Conservation (phyloP, 164 flowering plant species). For the Malania oleifera region DNA sequence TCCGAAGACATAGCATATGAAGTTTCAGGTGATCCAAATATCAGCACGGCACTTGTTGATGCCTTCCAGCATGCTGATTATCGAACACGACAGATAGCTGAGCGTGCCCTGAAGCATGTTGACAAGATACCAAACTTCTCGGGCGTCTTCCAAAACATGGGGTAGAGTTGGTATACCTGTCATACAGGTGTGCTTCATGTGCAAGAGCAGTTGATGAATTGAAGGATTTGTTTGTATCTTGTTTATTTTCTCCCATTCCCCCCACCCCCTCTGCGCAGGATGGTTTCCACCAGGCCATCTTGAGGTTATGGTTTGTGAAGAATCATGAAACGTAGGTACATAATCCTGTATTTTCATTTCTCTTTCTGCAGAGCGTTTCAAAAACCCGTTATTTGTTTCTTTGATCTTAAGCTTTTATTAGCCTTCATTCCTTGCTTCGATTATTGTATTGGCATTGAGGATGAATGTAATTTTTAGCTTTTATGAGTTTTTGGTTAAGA, state of each 20-base stretch:
- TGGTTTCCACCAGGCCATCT: slow-evolving; percentile 1
- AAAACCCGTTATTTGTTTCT: slow-evolving; percentile 2
- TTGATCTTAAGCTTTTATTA: slow-evolving; percentile 1
- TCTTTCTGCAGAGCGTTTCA: slow-evolving; percentile 5
- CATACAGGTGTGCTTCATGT: not conserved
- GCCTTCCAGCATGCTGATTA: slow-evolving; percentile 85
- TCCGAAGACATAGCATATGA: slow-evolving; percentile 46
- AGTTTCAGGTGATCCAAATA: slow-evolving; percentile 55
- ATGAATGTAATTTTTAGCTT: not conserved
- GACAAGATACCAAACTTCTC: slow-evolving; percentile 95
- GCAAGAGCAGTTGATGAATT: not conserved
- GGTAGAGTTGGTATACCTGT: slow-evolving; percentile 11
- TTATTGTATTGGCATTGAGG: not conserved
- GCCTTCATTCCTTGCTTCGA: slow-evolving; percentile 1
- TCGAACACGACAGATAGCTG: slow-evolving; percentile 81
- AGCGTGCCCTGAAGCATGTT: slow-evolving; percentile 80
- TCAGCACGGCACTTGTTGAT: slow-evolving; percentile 88
- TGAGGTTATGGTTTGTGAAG: slow-evolving; percentile 5
- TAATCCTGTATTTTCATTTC: slow-evolving; percentile 10
- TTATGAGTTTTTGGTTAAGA: not conserved
- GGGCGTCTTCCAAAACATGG: slow-evolving; percentile 59
- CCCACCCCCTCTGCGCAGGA: not conserved
- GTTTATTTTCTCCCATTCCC: no score
- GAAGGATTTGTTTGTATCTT: not conserved
- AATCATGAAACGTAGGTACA: slow-evolving; percentile 5